Evolutionary conservation across 148 eudicot species (phyloP).

Genomic region (Tetragonia tetragonoides): DNA sequence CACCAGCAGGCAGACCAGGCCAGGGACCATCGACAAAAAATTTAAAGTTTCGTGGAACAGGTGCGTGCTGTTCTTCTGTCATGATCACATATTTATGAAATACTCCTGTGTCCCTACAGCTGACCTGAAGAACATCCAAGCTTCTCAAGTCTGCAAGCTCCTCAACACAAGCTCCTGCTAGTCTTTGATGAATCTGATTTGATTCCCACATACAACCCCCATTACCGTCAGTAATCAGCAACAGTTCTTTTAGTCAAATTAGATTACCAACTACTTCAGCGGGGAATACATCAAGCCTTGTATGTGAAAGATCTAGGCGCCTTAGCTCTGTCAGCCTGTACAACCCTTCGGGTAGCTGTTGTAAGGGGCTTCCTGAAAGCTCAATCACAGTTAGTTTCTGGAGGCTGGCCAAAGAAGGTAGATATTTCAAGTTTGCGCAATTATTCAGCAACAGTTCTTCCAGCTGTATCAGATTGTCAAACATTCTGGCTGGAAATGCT

Average conservation of each 20-base stretch:
- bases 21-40: constrained; percentile 31
- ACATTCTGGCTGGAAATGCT: constrained; percentile 19
- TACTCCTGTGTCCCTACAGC: constrained; percentile 26
- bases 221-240: constrained; percentile 20
- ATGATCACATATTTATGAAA: constrained; percentile 24
- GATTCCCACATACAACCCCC: constrained; percentile 40
- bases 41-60: constrained; percentile 17
- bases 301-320: constrained; percentile 19
- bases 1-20: constrained; percentile 8
- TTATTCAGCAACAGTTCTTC: constrained; percentile 17
- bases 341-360: no score
- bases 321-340: no score
- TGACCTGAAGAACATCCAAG: constrained; percentile 26
- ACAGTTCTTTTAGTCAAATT: constrained; percentile 26
- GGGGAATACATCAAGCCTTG: constrained; percentile 11
- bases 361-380: no score
- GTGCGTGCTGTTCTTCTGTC: constrained; percentile 14
- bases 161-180: constrained; percentile 10
- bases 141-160: constrained; percentile 16
- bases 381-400: no score
- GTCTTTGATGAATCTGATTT: constrained; percentile 12
- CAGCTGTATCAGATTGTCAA: constrained; percentile 18
- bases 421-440: no score
- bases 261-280: constrained; percentile 22
- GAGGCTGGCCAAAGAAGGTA: no score